A percentile compares a stretch with the other conserved stretches of the same genome.
These are phyloP conservation scores for Cutaneotrichosporon dermatis DNA, from an alignment of 1,284 basidiomycete genomes.

Conservation along the genomic window DNA sequence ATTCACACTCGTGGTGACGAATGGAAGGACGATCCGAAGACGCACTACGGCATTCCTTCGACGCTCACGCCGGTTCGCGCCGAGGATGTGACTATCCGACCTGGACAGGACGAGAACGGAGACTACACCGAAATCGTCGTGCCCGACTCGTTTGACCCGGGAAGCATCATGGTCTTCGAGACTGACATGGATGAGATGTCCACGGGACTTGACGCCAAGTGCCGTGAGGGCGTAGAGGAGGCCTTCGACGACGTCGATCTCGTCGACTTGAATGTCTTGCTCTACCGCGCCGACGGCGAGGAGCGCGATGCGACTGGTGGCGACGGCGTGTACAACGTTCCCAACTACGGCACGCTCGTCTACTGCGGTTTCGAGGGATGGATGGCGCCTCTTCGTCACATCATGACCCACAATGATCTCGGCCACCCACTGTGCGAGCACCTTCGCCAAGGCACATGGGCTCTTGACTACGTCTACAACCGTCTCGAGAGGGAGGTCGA, in stretches of 20 bases:
- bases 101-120: constrained; percentile 61
- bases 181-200: constrained; percentile 61
- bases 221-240: constrained; percentile 61
- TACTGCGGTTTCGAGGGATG: constrained; percentile 94
- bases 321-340: constrained; percentile 72
- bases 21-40: constrained; percentile 55
- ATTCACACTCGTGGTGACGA: constrained; percentile 66
- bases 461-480: constrained; percentile 73
- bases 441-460: constrained; percentile 79
- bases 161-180: constrained; percentile 83
- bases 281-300: constrained; percentile 81
- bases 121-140: constrained; percentile 71
- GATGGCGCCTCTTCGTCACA: constrained; percentile 78
- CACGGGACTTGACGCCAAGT: constrained; percentile 66
- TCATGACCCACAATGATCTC: constrained; percentile 83
- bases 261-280: constrained; percentile 77
- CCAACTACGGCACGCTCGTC: constrained; percentile 64
- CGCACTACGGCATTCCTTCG: constrained; percentile 68
- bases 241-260: constrained; percentile 71
- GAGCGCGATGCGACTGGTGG: constrained; percentile 74
- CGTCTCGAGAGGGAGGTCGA: constrained; percentile 55
- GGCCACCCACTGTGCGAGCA: constrained; percentile 85
- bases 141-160: constrained; percentile 83
- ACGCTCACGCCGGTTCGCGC: constrained; percentile 62
- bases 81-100: constrained; percentile 50